Base-by-base conservation (phyloP, 768 basidiomycete species). In the Zangia roseola region DNA sequence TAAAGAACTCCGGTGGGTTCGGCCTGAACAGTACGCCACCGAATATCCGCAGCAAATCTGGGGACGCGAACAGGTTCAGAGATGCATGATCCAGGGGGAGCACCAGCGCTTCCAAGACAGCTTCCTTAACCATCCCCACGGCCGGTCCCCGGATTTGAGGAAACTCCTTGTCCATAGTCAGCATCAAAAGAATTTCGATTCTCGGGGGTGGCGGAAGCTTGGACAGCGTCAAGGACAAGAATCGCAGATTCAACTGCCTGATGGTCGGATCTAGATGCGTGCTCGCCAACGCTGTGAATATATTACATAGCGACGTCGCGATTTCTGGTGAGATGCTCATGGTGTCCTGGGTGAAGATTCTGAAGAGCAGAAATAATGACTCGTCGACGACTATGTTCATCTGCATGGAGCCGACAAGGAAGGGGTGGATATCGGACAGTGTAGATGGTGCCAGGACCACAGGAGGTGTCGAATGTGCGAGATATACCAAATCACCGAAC, bases 111-210 rank as follows among this genome's bases (percentile, higher is more conserved):
- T 84, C 77, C 10, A 90, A 62, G 1, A 83, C 68, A 2, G 80
- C 78, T 43, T 90, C 86, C 61, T 84, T 86, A 1, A 88, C 74
- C 2, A 90, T 70, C 0, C 84, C 83, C 0, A 91, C 73, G 0
- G 84, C 78, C 1, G 86, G 84, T 0, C 81, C 79, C 9, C 82
- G 76, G 75, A 90, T 86, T 58, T 86, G 83, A 0, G 83, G 83
- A 39, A 78, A 77, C 14, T 78, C 69, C 6, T 65, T 63, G 48
- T 80, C 72, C 10, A 58, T 53, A 16, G 79, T 74, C 19, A 89
- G 71, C 30, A 81, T 81, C 10, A 71, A 65, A 4, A 90, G 71
- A 9, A 83, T 65, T 35, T 79, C 75, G 14, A 88, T 67, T 3
- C 81, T 77, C 1, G 82, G 55, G 30, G 68, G 57, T 0, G 79